Evolutionary conservation across 2,329 filamentous ascomycete genomes (phyloP).

Genomic region (Zymoseptoria brevis): DNA sequence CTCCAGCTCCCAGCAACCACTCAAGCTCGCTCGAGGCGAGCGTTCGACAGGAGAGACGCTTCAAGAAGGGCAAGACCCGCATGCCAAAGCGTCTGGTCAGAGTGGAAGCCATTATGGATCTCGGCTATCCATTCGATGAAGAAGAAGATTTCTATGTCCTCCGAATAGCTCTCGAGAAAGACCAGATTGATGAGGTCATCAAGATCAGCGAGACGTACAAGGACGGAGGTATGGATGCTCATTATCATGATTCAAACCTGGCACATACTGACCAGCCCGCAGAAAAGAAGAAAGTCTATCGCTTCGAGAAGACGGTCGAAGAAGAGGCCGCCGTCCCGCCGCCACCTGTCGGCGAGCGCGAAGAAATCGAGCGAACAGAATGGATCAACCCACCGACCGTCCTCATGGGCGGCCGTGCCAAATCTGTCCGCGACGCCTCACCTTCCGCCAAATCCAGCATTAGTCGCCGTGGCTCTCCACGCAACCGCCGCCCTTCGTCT

Average conservation of each 20-base stretch:
- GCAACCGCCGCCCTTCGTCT: constrained; percentile 17
- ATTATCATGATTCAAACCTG: not conserved
- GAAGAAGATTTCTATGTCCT: constrained; percentile 81
- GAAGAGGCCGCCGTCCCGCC: constrained; percentile 16
- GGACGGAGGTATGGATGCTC: constrained; percentile 34
- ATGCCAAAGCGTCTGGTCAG: constrained; percentile 76
- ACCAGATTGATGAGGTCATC: constrained; percentile 86
- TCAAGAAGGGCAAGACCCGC: constrained; percentile 73
- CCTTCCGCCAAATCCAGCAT: constrained; percentile 22
- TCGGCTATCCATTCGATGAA: constrained; percentile 79
- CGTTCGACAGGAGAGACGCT: constrained; percentile 16
- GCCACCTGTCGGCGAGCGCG: constrained; percentile 24
- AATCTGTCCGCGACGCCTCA: constrained; percentile 18
- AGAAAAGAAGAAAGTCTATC: constrained; percentile 31
- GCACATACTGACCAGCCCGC: constrained; percentile 13
- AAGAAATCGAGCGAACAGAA: constrained; percentile 30
- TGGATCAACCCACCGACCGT: constrained; percentile 34
- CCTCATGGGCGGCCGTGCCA: constrained; percentile 12
- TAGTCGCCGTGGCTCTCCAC: constrained; percentile 20
- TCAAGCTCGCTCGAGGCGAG: constrained; percentile 17
- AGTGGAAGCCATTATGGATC: constrained; percentile 69
- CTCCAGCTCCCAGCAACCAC: constrained; percentile 10
- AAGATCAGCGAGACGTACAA: constrained; percentile 69
- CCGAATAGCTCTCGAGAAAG: constrained; percentile 74
- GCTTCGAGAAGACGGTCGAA: constrained; percentile 27